phyloP scores from a whole-genome alignment of 345 rosid genomes.

The Rhodamnia argentea region DNA sequence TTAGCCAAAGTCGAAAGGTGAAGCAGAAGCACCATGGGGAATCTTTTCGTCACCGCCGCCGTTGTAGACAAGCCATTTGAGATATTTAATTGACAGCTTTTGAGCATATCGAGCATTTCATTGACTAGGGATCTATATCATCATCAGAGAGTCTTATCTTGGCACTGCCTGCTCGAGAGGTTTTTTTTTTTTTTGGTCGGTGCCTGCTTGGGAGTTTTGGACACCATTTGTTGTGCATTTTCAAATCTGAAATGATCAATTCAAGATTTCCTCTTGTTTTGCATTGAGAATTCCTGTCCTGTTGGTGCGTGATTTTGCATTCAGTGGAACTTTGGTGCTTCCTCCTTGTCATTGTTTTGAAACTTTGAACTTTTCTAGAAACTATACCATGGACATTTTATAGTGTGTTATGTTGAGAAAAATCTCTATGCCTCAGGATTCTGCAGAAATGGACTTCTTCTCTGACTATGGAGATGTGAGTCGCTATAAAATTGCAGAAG shows the following conservation, averaged over 20 bases:
- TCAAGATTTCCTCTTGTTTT: background rate
- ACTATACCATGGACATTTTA: background rate
- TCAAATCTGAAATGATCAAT: background rate
- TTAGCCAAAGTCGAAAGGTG: background rate
- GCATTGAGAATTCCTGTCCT: background rate
- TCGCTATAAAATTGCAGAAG: constrained; percentile 68
- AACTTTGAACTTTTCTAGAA: background rate
- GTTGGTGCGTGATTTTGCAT: background rate
- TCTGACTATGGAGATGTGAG: constrained; percentile 80
- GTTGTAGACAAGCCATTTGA: background rate
- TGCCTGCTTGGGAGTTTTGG: background rate
- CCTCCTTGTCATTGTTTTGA: background rate
- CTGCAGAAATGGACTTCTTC: constrained; percentile 62
- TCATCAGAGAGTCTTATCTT: background rate
- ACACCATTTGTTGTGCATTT: background rate
- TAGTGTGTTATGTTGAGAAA: background rate
- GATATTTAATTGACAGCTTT: background rate
- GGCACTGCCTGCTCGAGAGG: background rate
- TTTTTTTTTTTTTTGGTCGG: too few species aligned
- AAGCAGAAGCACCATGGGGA: background rate
- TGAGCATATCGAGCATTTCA: background rate
- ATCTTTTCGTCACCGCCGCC: background rate
- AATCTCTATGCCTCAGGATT: constrained; percentile 30
- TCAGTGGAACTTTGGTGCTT: background rate
- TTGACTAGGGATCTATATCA: background rate